phyloP scores from a whole-genome alignment of 768 basidiomycete species.

The Boletus sp. region DNA sequence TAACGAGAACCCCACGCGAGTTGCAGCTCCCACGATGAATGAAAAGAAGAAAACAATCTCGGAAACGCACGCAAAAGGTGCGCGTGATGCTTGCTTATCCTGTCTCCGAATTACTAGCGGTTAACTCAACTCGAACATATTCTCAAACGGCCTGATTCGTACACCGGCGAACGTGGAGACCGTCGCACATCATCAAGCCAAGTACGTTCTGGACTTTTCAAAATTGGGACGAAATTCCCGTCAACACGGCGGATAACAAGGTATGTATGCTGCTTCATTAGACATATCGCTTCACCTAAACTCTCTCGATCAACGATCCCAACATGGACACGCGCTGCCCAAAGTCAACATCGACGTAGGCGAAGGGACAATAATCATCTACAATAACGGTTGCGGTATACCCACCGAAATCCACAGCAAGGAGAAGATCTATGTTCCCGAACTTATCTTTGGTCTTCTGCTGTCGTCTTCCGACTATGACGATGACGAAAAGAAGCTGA shows the following conservation, averaged over 20 bases:
- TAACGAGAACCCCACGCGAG: slow-evolving; percentile 35
- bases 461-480: slow-evolving; percentile 96
- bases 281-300: neutral
- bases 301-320: slow-evolving; percentile 65
- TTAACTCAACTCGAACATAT: slow-evolving; percentile 94
- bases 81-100: slow-evolving; percentile 16
- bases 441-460: slow-evolving; percentile 95
- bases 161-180: slow-evolving; percentile 94
- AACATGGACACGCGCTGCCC: slow-evolving; percentile 74
- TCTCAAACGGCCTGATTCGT: slow-evolving; percentile 87
- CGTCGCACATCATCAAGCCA: slow-evolving; percentile 71
- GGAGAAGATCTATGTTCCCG: slow-evolving; percentile 94
- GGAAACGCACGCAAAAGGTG: slow-evolving; percentile 90
- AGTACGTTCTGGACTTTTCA: slow-evolving; percentile 98
- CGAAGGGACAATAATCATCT: slow-evolving; percentile 81
- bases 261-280: slow-evolving; percentile 40
- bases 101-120: slow-evolving; percentile 45
- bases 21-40: slow-evolving; percentile 27
- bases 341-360: slow-evolving; percentile 86
- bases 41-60: slow-evolving; percentile 84
- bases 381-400: slow-evolving; percentile 94
- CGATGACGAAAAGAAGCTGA: slow-evolving; percentile 97
- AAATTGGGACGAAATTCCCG: slow-evolving; percentile 98
- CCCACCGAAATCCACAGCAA: slow-evolving; percentile 93
- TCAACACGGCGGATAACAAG: slow-evolving; percentile 99